Conservation (phyloP, 768 basidiomycete genomes). For the Mycena polygramma region DNA sequence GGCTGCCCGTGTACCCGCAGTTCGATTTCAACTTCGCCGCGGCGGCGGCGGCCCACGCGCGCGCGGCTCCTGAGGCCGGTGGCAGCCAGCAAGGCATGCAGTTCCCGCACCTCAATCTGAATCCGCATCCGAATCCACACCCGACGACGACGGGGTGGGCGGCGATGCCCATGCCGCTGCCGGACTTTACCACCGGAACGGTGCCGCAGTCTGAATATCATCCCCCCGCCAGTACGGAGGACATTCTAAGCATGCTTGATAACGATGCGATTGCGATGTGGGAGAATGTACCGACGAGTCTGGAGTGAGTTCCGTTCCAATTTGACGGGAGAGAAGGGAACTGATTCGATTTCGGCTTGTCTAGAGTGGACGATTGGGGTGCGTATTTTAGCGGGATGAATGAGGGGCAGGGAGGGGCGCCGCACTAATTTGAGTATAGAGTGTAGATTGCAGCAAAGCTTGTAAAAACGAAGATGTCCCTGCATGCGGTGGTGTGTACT, state of each 20-base stretch:
- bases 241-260: constrained; percentile 37
- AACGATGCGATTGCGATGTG: constrained; percentile 62
- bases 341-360: neutral
- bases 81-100: neutral
- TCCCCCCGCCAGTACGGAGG: neutral
- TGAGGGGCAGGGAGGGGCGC: neutral
- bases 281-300: constrained; percentile 59
- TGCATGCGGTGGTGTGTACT: too few relatives aligned
- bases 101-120: neutral
- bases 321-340: neutral
- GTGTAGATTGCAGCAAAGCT: too few relatives aligned
- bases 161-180: neutral
- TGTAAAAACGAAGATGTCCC: too few relatives aligned
- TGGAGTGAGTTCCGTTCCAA: constrained; percentile 53
- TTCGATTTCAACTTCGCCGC: too few relatives aligned
- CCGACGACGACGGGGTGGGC: neutral
- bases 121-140: neutral
- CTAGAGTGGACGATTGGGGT: constrained; percentile 17
- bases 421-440: neutral
- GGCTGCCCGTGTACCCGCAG: constrained; percentile 48
- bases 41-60: too few relatives aligned
- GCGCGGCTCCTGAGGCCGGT: too few relatives aligned
- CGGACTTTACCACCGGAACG: neutral
- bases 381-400: constrained; percentile 6
- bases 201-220: neutral